A percentile compares a stretch with the other conserved stretches of the same genome.
Evolutionary conservation across 2,329 filamentous ascomycete genomes (phyloP).

Genomic region (Phoma herbarum): DNA sequence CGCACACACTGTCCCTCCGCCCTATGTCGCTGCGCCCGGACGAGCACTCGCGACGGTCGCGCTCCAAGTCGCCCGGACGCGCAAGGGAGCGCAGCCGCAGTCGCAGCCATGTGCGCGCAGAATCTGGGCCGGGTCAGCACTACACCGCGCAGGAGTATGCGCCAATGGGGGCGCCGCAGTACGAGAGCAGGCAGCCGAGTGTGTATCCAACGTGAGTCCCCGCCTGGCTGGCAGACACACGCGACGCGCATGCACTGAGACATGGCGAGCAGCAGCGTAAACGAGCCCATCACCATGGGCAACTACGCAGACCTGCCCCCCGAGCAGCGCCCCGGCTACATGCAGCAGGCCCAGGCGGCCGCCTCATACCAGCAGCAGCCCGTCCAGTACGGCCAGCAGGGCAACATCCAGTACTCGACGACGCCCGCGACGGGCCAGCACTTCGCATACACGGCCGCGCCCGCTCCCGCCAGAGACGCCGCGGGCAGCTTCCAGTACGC

Average conservation of each 20-base stretch:
- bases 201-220: conserved; percentile 48
- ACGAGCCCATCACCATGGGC: conserved; percentile 53
- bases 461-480: conserved; percentile 34
- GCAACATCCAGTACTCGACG: conserved; percentile 45
- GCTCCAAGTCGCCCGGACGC: conserved; percentile 54
- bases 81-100: conserved; percentile 45
- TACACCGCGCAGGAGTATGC: conserved; percentile 17
- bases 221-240: neutral
- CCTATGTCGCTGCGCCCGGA: conserved; percentile 54
- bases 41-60: conserved; percentile 49
- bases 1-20: neutral
- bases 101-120: conserved; percentile 33
- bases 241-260: conserved; percentile 34
- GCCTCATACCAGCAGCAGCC: conserved; percentile 32
- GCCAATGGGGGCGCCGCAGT: conserved; percentile 44
- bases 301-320: conserved; percentile 56
- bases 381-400: conserved; percentile 22
- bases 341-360: conserved; percentile 35
- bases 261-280: conserved; percentile 42
- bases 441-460: conserved; percentile 41
- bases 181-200: conserved; percentile 54
- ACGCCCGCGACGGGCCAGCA: conserved; percentile 25
- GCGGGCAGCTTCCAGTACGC: conserved; percentile 52
- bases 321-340: conserved; percentile 54
- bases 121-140: conserved; percentile 18